Conservation (phyloP, 768 basidiomycete species). For the Kwoniella heveanensis region DNA sequence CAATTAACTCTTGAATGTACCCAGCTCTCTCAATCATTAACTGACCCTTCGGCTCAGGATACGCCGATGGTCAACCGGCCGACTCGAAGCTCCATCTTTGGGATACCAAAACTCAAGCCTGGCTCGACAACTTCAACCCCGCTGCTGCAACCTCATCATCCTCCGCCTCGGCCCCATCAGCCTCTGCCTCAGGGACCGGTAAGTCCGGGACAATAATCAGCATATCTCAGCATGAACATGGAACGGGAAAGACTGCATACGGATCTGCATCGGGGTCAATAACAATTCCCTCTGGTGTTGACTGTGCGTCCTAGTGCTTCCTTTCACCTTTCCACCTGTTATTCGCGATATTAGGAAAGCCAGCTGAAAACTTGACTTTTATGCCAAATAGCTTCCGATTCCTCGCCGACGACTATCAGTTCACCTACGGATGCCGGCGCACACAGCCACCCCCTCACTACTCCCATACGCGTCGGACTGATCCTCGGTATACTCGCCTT, state of each 20-base stretch:
- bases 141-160: not conserved
- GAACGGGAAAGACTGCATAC: not conserved
- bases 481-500: conserved; percentile 67
- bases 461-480: conserved; percentile 63
- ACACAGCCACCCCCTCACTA: conserved; percentile 41
- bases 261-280: conserved; percentile 12
- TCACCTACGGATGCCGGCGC: conserved; percentile 43
- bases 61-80: conserved; percentile 62
- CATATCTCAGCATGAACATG: not conserved
- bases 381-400: conserved; percentile 17
- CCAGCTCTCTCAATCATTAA: not conserved
- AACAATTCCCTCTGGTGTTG: conserved; percentile 8
- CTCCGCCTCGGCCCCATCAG: conserved; percentile 8
- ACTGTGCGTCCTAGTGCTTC: not conserved
- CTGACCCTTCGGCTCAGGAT: conserved; percentile 56
- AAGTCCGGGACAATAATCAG: conserved; percentile 4
- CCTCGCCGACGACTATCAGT: conserved; percentile 35
- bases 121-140: conserved; percentile 12
- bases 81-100: conserved; percentile 59
- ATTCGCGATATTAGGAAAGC: not conserved
- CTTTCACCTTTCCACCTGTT: not conserved
- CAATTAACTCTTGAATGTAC: too few species aligned
- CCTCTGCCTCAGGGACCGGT: conserved; percentile 7
- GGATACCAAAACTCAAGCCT: conserved; percentile 29
- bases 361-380: not conserved